Conservation (phyloP, 2,329 filamentous ascomycete species). For the Orbilia javanica region DNA sequence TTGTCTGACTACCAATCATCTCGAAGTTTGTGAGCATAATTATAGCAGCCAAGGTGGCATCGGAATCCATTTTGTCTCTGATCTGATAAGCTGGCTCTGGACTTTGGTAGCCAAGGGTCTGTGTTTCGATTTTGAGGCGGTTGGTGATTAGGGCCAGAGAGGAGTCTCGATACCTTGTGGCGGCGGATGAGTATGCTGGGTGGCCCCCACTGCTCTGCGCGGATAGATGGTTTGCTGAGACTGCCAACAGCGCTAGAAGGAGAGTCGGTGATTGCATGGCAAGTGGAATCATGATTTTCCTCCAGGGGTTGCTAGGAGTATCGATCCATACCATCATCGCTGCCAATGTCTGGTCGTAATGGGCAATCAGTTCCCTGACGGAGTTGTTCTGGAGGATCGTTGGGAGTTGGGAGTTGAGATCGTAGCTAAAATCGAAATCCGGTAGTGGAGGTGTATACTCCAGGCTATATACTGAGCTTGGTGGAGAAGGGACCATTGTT, state of each 20-base stretch:
- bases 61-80: slow-evolving; percentile 52
- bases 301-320: slow-evolving; percentile 50
- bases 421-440: slow-evolving; percentile 50
- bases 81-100: slow-evolving; percentile 48
- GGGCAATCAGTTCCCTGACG: slow-evolving; percentile 45
- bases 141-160: slow-evolving; percentile 49
- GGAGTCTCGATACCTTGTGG: slow-evolving; percentile 47
- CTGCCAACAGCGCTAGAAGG: slow-evolving; percentile 42
- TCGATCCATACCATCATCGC: slow-evolving; percentile 55
- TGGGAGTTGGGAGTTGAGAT: slow-evolving; percentile 41
- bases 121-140: slow-evolving; percentile 46
- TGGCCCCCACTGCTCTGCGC: slow-evolving; percentile 44
- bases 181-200: slow-evolving; percentile 47
- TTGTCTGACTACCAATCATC: slow-evolving; percentile 51
- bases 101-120: slow-evolving; percentile 52
- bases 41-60: slow-evolving; percentile 48
- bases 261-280: slow-evolving; percentile 52
- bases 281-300: slow-evolving; percentile 55
- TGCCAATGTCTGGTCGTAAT: slow-evolving; percentile 46
- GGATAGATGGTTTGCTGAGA: slow-evolving; percentile 46
- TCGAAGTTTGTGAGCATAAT: slow-evolving; percentile 57
- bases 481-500: slow-evolving; percentile 53
- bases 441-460: slow-evolving; percentile 42
- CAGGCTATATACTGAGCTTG: slow-evolving; percentile 50
- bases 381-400: slow-evolving; percentile 33